Base-by-base conservation (phyloP, 106 monocot species). In the Gastrodia elata region DNA sequence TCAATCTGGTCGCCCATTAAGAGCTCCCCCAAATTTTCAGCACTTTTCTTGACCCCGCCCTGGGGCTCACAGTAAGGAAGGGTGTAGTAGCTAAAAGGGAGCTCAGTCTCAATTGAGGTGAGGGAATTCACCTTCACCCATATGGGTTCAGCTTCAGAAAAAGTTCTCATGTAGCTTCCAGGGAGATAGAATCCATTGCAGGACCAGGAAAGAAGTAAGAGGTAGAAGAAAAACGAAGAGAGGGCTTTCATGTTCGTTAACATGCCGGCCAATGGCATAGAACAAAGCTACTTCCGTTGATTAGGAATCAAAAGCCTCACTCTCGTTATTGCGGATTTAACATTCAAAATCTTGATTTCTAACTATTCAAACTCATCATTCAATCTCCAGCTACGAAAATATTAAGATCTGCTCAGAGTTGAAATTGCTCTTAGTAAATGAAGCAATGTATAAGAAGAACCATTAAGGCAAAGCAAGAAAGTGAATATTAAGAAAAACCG, bases 101-200 rank as follows among this genome's bases (percentile, higher is more conserved):
- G 78, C 72, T 78, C 78, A 8, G 78, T 78, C 49, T 78, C 78
- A 16, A 78, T 72, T 4, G 78, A 78, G 34, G 78, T 73, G 64
- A 78, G 78, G 14, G 78, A 78, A 34, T 78, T 78, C 65, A 78
- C 78, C 27, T 78, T 78, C 34, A 38, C 78, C 18, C 33, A 65
- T 46, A 78, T 72, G 38, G 56, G 0, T 43, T 78, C 64, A 33
- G 59, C 72, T 65, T 72, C 30, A 38, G 78, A 78, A 35, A 72
- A 78, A 1, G 78, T 72, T 58, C 48, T 71, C 78, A 78, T 72
- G 59, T 72, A 78, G 61, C 72, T 78, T 35, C 78, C 72, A 5
- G 78, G 78, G n/a, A 78, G 78, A 38, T 78, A 78, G 71, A 78
- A 78, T 37, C 65, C 78, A 72, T 72, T 26, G 78, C 72, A 44